Base-by-base conservation (phyloP, 805 yeast genomes). In the Priceomyces haplophilus region DNA sequence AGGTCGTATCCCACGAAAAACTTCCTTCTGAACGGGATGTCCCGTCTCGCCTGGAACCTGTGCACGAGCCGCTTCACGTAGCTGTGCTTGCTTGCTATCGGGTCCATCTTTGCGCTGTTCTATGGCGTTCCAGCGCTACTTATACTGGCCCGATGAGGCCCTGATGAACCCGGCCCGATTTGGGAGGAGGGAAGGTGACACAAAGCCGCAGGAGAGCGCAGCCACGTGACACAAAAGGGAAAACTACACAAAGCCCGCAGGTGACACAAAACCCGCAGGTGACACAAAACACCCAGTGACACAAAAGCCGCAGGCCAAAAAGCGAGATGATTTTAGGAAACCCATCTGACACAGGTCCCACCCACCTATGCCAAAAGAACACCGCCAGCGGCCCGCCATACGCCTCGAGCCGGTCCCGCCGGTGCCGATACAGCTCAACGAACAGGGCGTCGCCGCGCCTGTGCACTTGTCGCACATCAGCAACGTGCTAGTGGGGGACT, bases 1-100 rank as follows among this genome's bases (percentile, higher is more conserved):
- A 88, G 68, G 55, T 87, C 95, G 55, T 85, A 86, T 2, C 88
- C 86, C 7, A 82, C 71, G 52, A 86, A 85, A 67, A 81, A 86
- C 56, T 72, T 74, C 42, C 73, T 73, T 32, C 95, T 72, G 59
- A 85, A 80, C 0, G 95, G 95, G 3, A 86, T 72, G 35, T 69
- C 75, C 34, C 82, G 63, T 3, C 84, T 60, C 0, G 89, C 73
- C 52, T 74, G 76, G 79, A 82, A 86, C 50, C 69, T 67, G 60
- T 77, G 75, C 42, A 73, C 65, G 0, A 78, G 43, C 37, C 76
- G 75, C 55, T 71, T 77, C 67, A 75, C 69, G 4, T 69, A 58
- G 1, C 84, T 69, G 33, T 80, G 70, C 44, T 78, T 69, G 17
- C 64, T 65, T 21, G 64, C 65, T 33, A 82, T 56, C 16, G 73